Evolutionary conservation across 2,329 filamentous ascomycete genomes (phyloP).

Genomic region (Fusarium sp.): DNA sequence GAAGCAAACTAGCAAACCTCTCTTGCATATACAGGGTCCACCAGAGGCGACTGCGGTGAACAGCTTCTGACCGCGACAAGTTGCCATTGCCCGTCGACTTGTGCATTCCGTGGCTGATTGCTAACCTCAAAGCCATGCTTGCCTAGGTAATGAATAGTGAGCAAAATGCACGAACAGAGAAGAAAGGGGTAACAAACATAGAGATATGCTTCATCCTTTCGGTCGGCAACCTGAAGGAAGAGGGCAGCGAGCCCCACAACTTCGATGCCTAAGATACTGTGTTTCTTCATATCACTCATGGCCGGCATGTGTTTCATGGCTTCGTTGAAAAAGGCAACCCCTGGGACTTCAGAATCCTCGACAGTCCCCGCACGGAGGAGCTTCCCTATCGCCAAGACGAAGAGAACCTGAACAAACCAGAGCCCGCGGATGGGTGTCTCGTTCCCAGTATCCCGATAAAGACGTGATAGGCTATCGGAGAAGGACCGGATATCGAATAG

Average conservation of each 20-base stretch:
- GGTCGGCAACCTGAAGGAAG: slow-evolving; percentile 27
- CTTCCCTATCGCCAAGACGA: slow-evolving; percentile 21
- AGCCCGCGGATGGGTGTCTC: slow-evolving; percentile 1
- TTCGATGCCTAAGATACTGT: slow-evolving; percentile 21
- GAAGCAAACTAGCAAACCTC: not conserved
- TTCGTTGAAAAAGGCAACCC: slow-evolving; percentile 28
- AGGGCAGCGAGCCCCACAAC: slow-evolving; percentile 23
- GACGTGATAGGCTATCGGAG: slow-evolving; percentile 18
- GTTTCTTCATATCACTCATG: slow-evolving; percentile 15
- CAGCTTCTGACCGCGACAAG: slow-evolving; percentile 20
- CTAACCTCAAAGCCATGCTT: slow-evolving; percentile 22
- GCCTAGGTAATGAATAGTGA: not conserved
- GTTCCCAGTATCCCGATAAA: slow-evolving; percentile 6
- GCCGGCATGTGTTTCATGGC: slow-evolving; percentile 24
- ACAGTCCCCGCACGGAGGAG: slow-evolving; percentile 20
- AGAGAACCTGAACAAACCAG: slow-evolving; percentile 28
- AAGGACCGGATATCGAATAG: slow-evolving; percentile 25
- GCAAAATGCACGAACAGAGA: not conserved
- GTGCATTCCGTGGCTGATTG: slow-evolving; percentile 10
- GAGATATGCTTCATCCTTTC: slow-evolving; percentile 31
- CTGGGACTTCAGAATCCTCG: slow-evolving; percentile 17
- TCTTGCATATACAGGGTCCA: slow-evolving; percentile 34
- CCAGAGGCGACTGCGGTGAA: slow-evolving; percentile 26
- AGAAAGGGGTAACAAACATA: slow-evolving; percentile 12
- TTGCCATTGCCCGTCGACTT: slow-evolving; percentile 3